Percentiles rank a stretch among this genome's conserved stretches.
These are phyloP conservation scores for Trypanosoma mega DNA, from an alignment of 208 protist genomes.

Conservation along the genomic window DNA sequence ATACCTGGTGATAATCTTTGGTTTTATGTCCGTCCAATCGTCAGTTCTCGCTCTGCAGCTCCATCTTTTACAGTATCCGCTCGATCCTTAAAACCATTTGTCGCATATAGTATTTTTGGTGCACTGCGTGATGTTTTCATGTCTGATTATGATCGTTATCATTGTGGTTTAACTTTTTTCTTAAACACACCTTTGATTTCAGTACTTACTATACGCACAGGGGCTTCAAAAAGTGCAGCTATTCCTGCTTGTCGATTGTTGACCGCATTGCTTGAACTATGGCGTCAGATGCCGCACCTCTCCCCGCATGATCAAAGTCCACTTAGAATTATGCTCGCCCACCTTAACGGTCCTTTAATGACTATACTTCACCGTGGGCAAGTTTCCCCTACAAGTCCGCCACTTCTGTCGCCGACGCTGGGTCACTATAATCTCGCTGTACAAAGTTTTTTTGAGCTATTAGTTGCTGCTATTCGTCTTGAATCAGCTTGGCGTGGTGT, in stretches of 20 bases:
- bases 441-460: constrained; percentile 56
- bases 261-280: constrained; percentile 60
- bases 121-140: constrained; percentile 23
- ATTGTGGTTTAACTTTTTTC: constrained; percentile 34
- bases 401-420: constrained; percentile 32
- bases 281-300: constrained; percentile 49
- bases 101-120: constrained; percentile 28
- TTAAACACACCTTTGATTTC: constrained; percentile 66
- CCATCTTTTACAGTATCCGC: constrained; percentile 26
- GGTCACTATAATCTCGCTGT: constrained; percentile 67
- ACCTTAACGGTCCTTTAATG: constrained; percentile 65
- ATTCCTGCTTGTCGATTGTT: constrained; percentile 57
- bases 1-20: constrained; percentile 37
- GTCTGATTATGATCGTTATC: constrained; percentile 11
- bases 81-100: constrained; percentile 29
- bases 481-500: constrained; percentile 64
- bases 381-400: constrained; percentile 16
- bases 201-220: constrained; percentile 38
- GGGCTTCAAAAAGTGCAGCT: constrained; percentile 20
- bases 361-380: constrained; percentile 43
- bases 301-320: constrained; percentile 60
- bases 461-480: constrained; percentile 55
- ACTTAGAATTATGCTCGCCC: constrained; percentile 65
- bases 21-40: constrained; percentile 34
- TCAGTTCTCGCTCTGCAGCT: constrained; percentile 26